Evolutionary conservation across 2,329 filamentous ascomycete species (phyloP).

Genomic region (Epichloe scottii): DNA sequence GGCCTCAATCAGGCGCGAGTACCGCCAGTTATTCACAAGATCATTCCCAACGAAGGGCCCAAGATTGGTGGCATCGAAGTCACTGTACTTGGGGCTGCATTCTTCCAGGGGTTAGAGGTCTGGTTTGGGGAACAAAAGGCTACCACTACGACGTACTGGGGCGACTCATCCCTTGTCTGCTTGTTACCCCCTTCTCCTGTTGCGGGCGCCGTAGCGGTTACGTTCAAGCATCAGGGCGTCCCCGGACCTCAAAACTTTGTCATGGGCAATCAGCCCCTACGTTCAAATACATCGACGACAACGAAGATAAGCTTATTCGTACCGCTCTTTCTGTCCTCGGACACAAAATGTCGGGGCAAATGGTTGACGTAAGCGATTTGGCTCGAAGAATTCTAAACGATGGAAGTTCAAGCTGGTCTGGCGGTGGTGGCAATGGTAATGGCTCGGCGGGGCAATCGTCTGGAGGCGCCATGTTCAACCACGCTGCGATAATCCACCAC

Average conservation of each 20-base stretch:
- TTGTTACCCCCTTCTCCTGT: slow-evolving; percentile 58
- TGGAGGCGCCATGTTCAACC: slow-evolving; percentile 32
- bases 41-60: slow-evolving; percentile 73
- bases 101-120: slow-evolving; percentile 65
- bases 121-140: slow-evolving; percentile 61
- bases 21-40: slow-evolving; percentile 58
- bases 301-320: slow-evolving; percentile 55
- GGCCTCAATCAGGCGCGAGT: slow-evolving; percentile 34
- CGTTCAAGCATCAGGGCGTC: slow-evolving; percentile 45
- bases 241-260: slow-evolving; percentile 23
- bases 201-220: slow-evolving; percentile 58
- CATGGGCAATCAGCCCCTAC: slow-evolving; percentile 30
- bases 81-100: slow-evolving; percentile 68
- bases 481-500: slow-evolving; percentile 21
- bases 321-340: slow-evolving; percentile 53
- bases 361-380: slow-evolving; percentile 48
- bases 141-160: slow-evolving; percentile 69
- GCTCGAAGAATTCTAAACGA: slow-evolving; percentile 47
- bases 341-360: slow-evolving; percentile 50
- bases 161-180: slow-evolving; percentile 67
- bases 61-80: slow-evolving; percentile 78
- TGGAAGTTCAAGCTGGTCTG: slow-evolving; percentile 35
- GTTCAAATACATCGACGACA: slow-evolving; percentile 66
- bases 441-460: slow-evolving; percentile 25
- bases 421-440: slow-evolving; percentile 9